Conservation (phyloP, 2,329 filamentous ascomycete genomes). For the Diaporthe capsici region DNA sequence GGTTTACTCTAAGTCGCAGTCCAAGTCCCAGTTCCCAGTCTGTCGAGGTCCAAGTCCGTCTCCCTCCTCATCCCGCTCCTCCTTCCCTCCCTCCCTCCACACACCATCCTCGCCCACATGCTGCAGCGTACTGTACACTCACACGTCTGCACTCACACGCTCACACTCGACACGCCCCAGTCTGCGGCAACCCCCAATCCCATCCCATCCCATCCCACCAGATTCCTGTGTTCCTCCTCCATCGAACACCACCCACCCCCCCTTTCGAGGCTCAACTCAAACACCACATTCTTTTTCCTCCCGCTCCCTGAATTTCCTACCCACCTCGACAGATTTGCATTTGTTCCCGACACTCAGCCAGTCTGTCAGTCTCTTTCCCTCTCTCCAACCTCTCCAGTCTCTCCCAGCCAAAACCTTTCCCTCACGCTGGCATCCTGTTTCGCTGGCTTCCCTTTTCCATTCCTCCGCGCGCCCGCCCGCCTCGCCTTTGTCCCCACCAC, state of each 20-base stretch:
- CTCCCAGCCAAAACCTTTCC: neutral
- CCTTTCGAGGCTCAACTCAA: conserved; percentile 35
- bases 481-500: conserved; percentile 34
- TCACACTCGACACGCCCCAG: conserved; percentile 10
- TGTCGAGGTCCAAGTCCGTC: conserved; percentile 2
- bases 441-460: conserved; percentile 2
- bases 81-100: conserved; percentile 22
- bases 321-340: conserved; percentile 28
- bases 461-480: conserved; percentile 30
- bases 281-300: conserved; percentile 35
- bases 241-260: conserved; percentile 23
- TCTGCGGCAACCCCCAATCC: conserved; percentile 26
- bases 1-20: conserved; percentile 1
- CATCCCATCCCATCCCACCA: conserved; percentile 38
- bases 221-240: conserved; percentile 38
- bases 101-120: neutral
- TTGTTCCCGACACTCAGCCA: conserved; percentile 23
- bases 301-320: conserved; percentile 26
- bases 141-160: neutral
- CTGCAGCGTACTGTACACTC: neutral
- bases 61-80: conserved; percentile 30
- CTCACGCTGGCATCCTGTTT: conserved; percentile 1
- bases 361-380: neutral
- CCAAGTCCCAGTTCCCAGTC: neutral
- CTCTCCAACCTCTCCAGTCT: neutral